These are phyloP conservation scores for Verticillium isaacii DNA, from an alignment of 2,329 filamentous ascomycete genomes.

Conservation along the genomic window DNA sequence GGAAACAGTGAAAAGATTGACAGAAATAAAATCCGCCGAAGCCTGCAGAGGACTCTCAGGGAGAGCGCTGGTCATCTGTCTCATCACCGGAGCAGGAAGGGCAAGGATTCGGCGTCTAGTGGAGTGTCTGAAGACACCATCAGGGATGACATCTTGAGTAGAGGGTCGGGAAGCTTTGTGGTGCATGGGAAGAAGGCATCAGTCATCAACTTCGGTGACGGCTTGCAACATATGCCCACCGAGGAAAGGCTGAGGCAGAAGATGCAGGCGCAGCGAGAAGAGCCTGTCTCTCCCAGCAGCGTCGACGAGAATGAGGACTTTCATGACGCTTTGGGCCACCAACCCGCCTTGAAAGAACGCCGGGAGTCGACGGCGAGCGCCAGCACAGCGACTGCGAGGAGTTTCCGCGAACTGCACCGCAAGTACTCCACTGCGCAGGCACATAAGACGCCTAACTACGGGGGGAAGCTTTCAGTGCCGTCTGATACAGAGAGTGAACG, in stretches of 20 bases:
- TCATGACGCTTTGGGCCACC: slow-evolving; percentile 42
- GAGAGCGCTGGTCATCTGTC: slow-evolving; percentile 67
- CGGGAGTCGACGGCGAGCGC: slow-evolving; percentile 59
- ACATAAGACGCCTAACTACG: slow-evolving; percentile 33
- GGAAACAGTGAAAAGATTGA: slow-evolving; percentile 44
- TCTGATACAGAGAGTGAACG: slow-evolving; percentile 58
- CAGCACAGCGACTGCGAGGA: slow-evolving; percentile 62
- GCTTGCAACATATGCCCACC: slow-evolving; percentile 72
- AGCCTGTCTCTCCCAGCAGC: slow-evolving; percentile 31
- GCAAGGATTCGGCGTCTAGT: slow-evolving; percentile 66
- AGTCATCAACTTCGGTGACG: slow-evolving; percentile 92
- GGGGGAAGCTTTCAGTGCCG: slow-evolving; percentile 38
- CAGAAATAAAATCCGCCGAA: slow-evolving; percentile 70
- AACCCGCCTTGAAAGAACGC: slow-evolving; percentile 40
- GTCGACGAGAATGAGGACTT: slow-evolving; percentile 36
- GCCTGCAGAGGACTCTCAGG: slow-evolving; percentile 82
- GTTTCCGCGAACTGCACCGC: slow-evolving; percentile 58
- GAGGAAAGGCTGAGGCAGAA: slow-evolving; percentile 68
- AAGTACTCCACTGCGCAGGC: slow-evolving; percentile 53
- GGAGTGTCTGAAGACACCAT: slow-evolving; percentile 44
- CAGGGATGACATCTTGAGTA: slow-evolving; percentile 65
- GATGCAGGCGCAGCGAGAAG: slow-evolving; percentile 42
- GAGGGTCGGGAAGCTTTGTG: slow-evolving; percentile 85
- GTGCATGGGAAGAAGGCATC: slow-evolving; percentile 98
- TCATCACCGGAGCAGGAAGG: slow-evolving; percentile 69